phyloP scores from a whole-genome alignment of 305 asterid genomes.

The Fraxinus angustifolia region DNA sequence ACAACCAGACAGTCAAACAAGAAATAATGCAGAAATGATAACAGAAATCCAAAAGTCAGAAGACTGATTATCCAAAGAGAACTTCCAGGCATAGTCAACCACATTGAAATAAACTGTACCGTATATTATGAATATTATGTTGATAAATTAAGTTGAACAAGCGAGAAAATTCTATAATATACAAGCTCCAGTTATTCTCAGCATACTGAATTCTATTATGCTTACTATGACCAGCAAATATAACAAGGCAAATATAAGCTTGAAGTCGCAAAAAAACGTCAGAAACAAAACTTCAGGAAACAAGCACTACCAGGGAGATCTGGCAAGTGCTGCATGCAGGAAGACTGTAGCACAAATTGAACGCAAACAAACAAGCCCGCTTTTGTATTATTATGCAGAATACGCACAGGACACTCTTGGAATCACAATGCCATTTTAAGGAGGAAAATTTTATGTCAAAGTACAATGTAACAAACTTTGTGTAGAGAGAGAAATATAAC shows the following conservation, averaged over 20 bases:
- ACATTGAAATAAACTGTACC: neutral
- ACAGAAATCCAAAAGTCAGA: constrained; percentile 2
- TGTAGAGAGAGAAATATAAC: neutral
- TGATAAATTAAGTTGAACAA: neutral
- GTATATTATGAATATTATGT: neutral
- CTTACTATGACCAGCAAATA: neutral
- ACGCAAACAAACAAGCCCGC: neutral
- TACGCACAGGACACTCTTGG: neutral
- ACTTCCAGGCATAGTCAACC: neutral
- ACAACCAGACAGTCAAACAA: neutral
- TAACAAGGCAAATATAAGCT: neutral
- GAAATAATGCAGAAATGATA: constrained; percentile 5
- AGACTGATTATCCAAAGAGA: constrained; percentile 1
- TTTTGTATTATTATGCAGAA: neutral
- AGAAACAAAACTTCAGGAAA: neutral
- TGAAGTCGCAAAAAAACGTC: neutral
- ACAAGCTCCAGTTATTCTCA: neutral
- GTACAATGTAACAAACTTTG: neutral
- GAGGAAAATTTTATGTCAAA: neutral
- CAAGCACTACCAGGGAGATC: neutral
- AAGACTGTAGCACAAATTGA: neutral
- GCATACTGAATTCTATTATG: neutral
- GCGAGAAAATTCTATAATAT: neutral
- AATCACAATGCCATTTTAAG: neutral
- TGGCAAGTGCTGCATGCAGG: neutral